A percentile compares a stretch with the other conserved stretches of the same genome.
Conservation (phyloP, 805 yeast species). For the Hanseniaspora occidentalis region DNA sequence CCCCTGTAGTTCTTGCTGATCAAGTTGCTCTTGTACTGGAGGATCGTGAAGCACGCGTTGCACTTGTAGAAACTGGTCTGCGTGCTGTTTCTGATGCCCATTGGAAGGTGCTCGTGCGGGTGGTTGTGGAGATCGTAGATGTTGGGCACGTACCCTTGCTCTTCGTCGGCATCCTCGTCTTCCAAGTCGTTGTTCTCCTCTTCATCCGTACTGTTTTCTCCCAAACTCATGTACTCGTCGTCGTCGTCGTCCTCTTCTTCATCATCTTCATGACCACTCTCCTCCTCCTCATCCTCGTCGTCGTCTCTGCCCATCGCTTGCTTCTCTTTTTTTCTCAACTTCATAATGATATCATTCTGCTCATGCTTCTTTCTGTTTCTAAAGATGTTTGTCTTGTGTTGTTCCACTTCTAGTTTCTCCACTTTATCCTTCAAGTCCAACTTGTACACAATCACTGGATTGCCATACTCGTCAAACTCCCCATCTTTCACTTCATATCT, state of each 20-base stretch:
- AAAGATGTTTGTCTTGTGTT: no score
- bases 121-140: background rate
- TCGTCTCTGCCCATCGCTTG: no score
- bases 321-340: no score
- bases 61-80: background rate
- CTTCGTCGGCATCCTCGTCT: slow-evolving; percentile 13
- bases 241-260: background rate
- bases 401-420: no score
- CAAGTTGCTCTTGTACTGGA: background rate
- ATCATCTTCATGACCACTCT: no score
- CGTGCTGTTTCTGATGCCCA: background rate
- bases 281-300: no score
- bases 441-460: no score
- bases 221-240: slow-evolving; percentile 56
- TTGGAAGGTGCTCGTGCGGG: background rate
- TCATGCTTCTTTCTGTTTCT: no score
- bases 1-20: slow-evolving; percentile 36
- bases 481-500: no score
- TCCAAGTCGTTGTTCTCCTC: slow-evolving; percentile 49
- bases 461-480: no score
- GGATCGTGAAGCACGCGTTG: background rate
- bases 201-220: slow-evolving; percentile 57
- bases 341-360: no score
- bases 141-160: background rate
- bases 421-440: no score